A percentile compares a stretch with the other conserved stretches of the same genome.
Conservation (phyloP, 2,329 filamentous ascomycete genomes). For the Chlorencoelia australis region DNA sequence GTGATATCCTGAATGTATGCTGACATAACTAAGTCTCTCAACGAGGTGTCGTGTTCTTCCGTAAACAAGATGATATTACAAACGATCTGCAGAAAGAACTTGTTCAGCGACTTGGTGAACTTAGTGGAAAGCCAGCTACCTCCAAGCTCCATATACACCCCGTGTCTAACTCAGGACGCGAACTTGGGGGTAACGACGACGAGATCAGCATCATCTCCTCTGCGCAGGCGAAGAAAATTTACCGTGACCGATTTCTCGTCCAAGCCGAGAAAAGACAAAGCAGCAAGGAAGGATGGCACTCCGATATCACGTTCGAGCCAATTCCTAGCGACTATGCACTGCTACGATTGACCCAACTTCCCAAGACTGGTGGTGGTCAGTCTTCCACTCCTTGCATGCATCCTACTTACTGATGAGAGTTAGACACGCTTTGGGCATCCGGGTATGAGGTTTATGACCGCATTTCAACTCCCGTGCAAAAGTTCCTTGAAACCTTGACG, state of each 20-base stretch:
- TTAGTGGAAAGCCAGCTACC: slow-evolving; percentile 44
- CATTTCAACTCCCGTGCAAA: slow-evolving; percentile 43
- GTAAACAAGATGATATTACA: slow-evolving; percentile 49
- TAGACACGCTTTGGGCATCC: slow-evolving; percentile 57
- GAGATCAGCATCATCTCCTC: slow-evolving; percentile 57
- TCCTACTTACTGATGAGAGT: too few relatives aligned
- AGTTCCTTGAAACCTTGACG: slow-evolving; percentile 48
- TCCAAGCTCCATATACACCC: slow-evolving; percentile 53
- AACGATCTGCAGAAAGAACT: slow-evolving; percentile 58
- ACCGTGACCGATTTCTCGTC: slow-evolving; percentile 31
- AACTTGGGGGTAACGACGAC: slow-evolving; percentile 44
- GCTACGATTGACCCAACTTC: slow-evolving; percentile 21
- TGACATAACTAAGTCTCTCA: slow-evolving; percentile 43
- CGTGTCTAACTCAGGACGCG: slow-evolving; percentile 41
- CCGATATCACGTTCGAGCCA: slow-evolving; percentile 56
- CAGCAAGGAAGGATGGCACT: slow-evolving; percentile 43
- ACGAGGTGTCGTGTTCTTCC: slow-evolving; percentile 62
- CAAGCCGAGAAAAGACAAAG: slow-evolving; percentile 36
- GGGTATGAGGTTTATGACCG: slow-evolving; percentile 59
- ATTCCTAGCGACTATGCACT: slow-evolving; percentile 53
- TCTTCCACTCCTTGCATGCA: neutral
- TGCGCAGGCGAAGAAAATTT: slow-evolving; percentile 41
- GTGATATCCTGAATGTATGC: too few relatives aligned
- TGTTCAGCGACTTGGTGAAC: slow-evolving; percentile 47
- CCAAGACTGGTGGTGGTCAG: slow-evolving; percentile 26